These are phyloP conservation scores for Pseudohyphozyma bogoriensis DNA, from an alignment of 768 basidiomycete genomes.

Conservation along the genomic window DNA sequence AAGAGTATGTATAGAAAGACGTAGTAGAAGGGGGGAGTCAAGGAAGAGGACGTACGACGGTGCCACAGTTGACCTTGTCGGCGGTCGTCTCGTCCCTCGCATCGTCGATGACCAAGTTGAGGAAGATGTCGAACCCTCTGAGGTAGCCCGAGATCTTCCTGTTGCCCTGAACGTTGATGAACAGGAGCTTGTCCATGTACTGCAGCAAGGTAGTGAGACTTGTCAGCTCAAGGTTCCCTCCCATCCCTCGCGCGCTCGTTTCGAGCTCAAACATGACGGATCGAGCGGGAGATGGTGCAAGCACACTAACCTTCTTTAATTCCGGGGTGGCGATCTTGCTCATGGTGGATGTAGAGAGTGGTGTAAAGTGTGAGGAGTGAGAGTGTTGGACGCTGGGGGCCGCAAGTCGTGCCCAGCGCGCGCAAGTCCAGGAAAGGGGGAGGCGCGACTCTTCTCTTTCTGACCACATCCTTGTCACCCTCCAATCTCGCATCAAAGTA, in stretches of 20 bases:
- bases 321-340: constrained; percentile 91
- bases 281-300: constrained; percentile 10
- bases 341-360: no score
- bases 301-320: constrained; percentile 77
- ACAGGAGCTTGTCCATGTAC: constrained; percentile 99
- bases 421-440: no score
- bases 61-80: constrained; percentile 63
- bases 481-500: no score
- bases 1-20: no score
- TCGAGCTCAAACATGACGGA: not conserved
- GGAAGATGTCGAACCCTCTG: constrained; percentile 95
- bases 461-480: no score
- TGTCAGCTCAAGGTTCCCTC: not conserved
- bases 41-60: constrained; percentile 56
- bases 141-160: constrained; percentile 90
- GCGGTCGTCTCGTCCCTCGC: constrained; percentile 82
- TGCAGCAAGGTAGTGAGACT: constrained; percentile 36
- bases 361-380: no score
- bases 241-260: not conserved
- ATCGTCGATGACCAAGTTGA: constrained; percentile 96
- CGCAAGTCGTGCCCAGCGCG: no score
- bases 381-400: no score
- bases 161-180: constrained; percentile 66
- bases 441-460: no score
- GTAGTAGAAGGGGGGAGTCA: not conserved